Percentiles rank a stretch among this genome's conserved stretches.
phyloP scores from a whole-genome alignment of 495 filamentous ascomycete genomes.

The Penicillium tannophilum region DNA sequence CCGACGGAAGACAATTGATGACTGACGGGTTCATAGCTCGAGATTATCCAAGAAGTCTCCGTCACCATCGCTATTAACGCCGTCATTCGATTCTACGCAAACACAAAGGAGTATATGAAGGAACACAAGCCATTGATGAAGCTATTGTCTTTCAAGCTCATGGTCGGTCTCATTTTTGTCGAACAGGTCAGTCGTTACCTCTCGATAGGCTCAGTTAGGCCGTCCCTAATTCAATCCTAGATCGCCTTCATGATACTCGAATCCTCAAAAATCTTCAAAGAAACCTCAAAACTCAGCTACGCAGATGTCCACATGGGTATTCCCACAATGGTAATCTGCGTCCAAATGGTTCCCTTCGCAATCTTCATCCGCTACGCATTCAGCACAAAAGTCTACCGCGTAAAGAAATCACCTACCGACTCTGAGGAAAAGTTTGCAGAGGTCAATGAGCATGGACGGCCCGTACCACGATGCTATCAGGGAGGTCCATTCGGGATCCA shows the following conservation, averaged over 20 bases:
- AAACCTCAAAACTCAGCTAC: constrained; percentile 29
- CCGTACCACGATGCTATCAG: constrained; percentile 13
- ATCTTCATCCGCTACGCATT: constrained; percentile 38
- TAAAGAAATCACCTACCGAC: background rate
- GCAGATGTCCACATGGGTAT: constrained; percentile 37
- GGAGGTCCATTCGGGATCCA: constrained; percentile 17
- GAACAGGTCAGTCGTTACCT: constrained; percentile 22
- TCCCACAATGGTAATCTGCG: constrained; percentile 34
- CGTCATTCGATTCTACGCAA: constrained; percentile 29
- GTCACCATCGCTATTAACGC: constrained; percentile 25
- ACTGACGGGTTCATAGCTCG: constrained; percentile 21
- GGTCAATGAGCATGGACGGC: background rate
- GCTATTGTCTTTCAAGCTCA: constrained; percentile 35
- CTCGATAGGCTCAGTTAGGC: background rate
- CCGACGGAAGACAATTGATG: background rate
- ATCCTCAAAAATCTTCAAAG: constrained; percentile 23
- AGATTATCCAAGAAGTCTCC: constrained; percentile 27
- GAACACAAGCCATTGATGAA: constrained; percentile 30
- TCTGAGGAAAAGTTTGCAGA: background rate
- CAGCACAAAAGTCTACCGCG: constrained; percentile 23
- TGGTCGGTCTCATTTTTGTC: constrained; percentile 34
- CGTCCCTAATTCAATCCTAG: constrained; percentile 5
- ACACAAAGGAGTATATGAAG: constrained; percentile 24
- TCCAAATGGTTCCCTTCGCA: constrained; percentile 39
- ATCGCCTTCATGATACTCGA: constrained; percentile 35